Percentiles rank a stretch among this genome's conserved stretches.
Evolutionary conservation across 345 rosid genomes (phyloP).

Genomic region (Diplotaxis tenuifolia): DNA sequence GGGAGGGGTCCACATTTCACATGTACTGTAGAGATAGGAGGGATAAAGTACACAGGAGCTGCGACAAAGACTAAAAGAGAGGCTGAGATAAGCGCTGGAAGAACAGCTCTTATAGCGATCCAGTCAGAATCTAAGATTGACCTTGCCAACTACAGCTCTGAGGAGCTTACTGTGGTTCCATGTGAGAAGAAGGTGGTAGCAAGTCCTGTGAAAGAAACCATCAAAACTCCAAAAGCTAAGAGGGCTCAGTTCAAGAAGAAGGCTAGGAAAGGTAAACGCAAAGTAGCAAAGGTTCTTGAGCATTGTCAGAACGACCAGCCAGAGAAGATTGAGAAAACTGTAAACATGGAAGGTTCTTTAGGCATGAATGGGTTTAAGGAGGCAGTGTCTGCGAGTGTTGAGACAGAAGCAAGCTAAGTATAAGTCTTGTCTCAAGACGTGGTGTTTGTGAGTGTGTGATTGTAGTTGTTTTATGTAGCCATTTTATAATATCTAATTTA

Average conservation of each 20-base stretch:
- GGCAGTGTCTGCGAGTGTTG: slow-evolving; percentile 34
- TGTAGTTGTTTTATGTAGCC: slow-evolving; percentile 29
- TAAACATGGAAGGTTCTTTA: slow-evolving; percentile 5
- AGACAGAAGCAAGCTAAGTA: slow-evolving; percentile 40
- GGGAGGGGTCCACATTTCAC: slow-evolving; percentile 45
- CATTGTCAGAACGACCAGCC: slow-evolving; percentile 31
- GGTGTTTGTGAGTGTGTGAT: slow-evolving; percentile 14
- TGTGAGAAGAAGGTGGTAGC: slow-evolving; percentile 49
- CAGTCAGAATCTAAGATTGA: slow-evolving; percentile 42
- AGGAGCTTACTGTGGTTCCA: slow-evolving; percentile 70
- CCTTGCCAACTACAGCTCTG: slow-evolving; percentile 31
- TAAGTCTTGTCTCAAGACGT: not conserved
- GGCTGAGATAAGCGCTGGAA: slow-evolving; percentile 91
- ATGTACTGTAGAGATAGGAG: slow-evolving; percentile 82
- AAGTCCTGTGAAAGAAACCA: slow-evolving; percentile 38
- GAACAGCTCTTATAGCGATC: slow-evolving; percentile 83
- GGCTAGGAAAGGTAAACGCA: slow-evolving; percentile 32
- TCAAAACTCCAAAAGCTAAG: slow-evolving; percentile 53
- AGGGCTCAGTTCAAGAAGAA: slow-evolving; percentile 60
- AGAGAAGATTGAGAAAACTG: slow-evolving; percentile 22
- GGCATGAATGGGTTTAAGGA: slow-evolving; percentile 37
- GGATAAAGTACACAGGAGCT: slow-evolving; percentile 75
- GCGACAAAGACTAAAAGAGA: slow-evolving; percentile 69
- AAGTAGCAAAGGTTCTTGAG: slow-evolving; percentile 18
- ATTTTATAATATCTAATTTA: not conserved